Evolutionary conservation across 176 grass and related monocot species (phyloP).

Genomic region (Alopecurus myosuroides): DNA sequence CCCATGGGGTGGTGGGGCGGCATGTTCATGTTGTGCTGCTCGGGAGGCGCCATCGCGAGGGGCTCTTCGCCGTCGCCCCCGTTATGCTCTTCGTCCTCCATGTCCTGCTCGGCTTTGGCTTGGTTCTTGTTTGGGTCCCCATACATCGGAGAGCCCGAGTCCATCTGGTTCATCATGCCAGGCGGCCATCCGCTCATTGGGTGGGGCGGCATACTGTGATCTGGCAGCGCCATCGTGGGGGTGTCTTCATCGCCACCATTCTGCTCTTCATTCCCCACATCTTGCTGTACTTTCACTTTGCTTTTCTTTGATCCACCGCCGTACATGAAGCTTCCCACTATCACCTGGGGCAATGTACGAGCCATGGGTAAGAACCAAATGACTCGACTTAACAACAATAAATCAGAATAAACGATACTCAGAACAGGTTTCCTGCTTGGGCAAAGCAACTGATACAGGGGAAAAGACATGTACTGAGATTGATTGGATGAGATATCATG

Average conservation of each 20-base stretch:
- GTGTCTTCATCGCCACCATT: slow-evolving; percentile 16
- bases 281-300: slow-evolving; percentile 38
- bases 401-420: background rate
- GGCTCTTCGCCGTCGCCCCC: background rate
- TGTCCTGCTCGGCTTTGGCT: slow-evolving; percentile 29
- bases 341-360: slow-evolving; percentile 31
- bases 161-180: slow-evolving; percentile 47
- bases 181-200: slow-evolving; percentile 43
- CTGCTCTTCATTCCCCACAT: slow-evolving; percentile 23
- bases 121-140: slow-evolving; percentile 40
- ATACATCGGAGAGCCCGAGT: slow-evolving; percentile 44
- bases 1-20: slow-evolving; percentile 19
- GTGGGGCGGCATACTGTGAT: slow-evolving; percentile 27
- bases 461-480: background rate
- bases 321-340: slow-evolving; percentile 77
- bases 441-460: background rate
- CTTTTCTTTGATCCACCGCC: slow-evolving; percentile 52
- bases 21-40: slow-evolving; percentile 23
- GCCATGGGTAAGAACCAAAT: background rate
- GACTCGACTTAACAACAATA: background rate
- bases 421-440: background rate
- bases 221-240: background rate
- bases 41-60: background rate
- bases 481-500: background rate
- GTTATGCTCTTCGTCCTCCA: slow-evolving; percentile 20